Percentiles rank a stretch among this genome's conserved stretches.
Evolutionary conservation across 768 basidiomycete genomes (phyloP).

Genomic region (Trametes meyenii): DNA sequence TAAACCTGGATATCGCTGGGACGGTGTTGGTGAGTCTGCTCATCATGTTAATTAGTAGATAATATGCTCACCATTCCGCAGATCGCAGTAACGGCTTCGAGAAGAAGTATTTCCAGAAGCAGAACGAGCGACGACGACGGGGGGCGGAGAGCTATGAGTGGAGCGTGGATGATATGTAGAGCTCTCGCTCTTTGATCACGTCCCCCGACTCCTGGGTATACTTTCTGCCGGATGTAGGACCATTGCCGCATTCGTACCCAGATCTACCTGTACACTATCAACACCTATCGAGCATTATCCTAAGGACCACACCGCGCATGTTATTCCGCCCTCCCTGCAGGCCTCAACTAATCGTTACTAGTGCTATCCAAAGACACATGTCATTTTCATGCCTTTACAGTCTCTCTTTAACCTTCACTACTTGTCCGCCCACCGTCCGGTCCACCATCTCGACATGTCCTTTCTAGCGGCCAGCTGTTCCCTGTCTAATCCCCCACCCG

Average conservation of each 20-base stretch:
- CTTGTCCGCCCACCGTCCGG: slow-evolving; percentile 49
- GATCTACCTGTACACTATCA: neutral
- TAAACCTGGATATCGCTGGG: slow-evolving; percentile 96
- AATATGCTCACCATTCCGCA: slow-evolving; percentile 33
- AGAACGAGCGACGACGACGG: slow-evolving; percentile 73
- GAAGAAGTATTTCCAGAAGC: slow-evolving; percentile 84
- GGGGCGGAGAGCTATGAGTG: slow-evolving; percentile 78
- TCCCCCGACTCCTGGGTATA: neutral
- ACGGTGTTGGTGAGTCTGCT: slow-evolving; percentile 81
- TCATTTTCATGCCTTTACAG: neutral
- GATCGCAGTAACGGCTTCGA: slow-evolving; percentile 95
- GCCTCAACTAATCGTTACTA: no score
- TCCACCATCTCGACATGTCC: slow-evolving; percentile 64
- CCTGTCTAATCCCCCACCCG: slow-evolving; percentile 43
- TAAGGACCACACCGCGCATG: no score
- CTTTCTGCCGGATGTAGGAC: neutral
- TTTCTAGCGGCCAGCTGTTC: slow-evolving; percentile 55
- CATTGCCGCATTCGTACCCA: neutral
- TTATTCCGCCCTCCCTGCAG: no score
- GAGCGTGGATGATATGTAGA: slow-evolving; percentile 93
- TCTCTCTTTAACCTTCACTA: neutral
- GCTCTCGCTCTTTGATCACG: neutral
- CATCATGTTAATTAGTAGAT: neutral
- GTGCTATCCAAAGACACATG: neutral
- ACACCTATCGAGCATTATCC: neutral